These are phyloP conservation scores for Hypoxylon sp. DNA, from an alignment of 2,329 filamentous ascomycete genomes.

Conservation along the genomic window DNA sequence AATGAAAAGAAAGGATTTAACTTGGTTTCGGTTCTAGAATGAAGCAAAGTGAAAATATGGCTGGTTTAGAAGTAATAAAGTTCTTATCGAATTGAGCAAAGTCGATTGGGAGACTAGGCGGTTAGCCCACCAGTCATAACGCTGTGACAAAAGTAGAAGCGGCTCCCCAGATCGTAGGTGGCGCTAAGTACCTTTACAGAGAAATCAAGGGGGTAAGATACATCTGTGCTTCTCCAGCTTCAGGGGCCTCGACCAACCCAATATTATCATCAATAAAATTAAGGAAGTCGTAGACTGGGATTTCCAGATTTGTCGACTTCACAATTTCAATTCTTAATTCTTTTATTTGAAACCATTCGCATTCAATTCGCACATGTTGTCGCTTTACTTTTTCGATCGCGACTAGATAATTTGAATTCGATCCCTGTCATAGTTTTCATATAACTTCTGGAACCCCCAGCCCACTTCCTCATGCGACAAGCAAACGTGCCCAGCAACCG, in stretches of 20 bases:
- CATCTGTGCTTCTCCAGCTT: constrained; percentile 19
- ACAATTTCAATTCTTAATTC: constrained; percentile 17
- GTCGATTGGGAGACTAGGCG: constrained; percentile 25
- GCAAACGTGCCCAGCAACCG: constrained; percentile 31
- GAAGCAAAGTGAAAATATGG: too few species aligned
- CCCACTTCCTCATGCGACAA: constrained; percentile 29
- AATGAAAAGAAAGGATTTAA: too few species aligned
- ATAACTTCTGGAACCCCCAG: constrained; percentile 8
- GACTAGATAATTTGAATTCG: neutral
- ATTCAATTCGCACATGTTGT: neutral
- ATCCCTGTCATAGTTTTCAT: constrained; percentile 13
- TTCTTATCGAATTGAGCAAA: neutral
- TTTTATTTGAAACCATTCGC: neutral
- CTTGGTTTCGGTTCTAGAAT: too few species aligned
- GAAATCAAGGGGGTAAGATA: constrained; percentile 9
- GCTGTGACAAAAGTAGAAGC: constrained; percentile 22
- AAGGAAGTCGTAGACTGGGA: constrained; percentile 32
- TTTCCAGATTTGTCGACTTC: constrained; percentile 30
- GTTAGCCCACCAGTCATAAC: constrained; percentile 34
- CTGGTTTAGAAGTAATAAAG: too few species aligned
- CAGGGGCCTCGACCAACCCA: constrained; percentile 29
- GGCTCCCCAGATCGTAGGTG: constrained; percentile 17
- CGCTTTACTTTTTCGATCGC: constrained; percentile 12
- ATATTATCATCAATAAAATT: constrained; percentile 29
- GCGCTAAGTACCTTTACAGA: constrained; percentile 15